These are phyloP conservation scores for Debaryomyces fabryi DNA, from an alignment of 1,139 yeast species.

Conservation along the genomic window DNA sequence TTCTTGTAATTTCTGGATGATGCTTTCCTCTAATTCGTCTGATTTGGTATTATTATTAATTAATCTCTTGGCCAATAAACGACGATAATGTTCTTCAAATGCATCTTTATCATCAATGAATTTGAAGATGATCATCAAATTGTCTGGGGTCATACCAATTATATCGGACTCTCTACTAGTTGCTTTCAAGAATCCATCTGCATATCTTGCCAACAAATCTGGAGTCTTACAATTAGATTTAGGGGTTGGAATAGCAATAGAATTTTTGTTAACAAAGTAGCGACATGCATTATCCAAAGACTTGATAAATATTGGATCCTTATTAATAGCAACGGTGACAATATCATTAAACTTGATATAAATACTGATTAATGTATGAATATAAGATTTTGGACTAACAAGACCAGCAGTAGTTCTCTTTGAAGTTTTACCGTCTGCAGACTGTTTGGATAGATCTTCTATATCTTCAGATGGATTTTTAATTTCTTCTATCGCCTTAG, in stretches of 20 bases:
- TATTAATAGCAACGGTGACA: slow-evolving; percentile 70
- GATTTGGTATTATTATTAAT: slow-evolving; percentile 84
- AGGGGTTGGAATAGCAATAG: slow-evolving; percentile 69
- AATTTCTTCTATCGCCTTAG: slow-evolving; percentile 66
- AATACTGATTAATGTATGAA: slow-evolving; percentile 72
- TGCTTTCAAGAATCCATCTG: slow-evolving; percentile 81
- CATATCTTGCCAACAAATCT: slow-evolving; percentile 85
- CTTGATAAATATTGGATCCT: slow-evolving; percentile 78
- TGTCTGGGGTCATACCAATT: slow-evolving; percentile 76
- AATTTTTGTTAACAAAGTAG: slow-evolving; percentile 78
- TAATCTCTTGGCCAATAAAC: slow-evolving; percentile 84
- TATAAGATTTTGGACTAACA: slow-evolving; percentile 77
- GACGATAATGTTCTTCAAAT: slow-evolving; percentile 90
- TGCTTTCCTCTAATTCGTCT: slow-evolving; percentile 81
- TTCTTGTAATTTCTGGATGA: slow-evolving; percentile 84
- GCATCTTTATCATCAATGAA: slow-evolving; percentile 94
- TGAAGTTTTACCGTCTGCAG: slow-evolving; percentile 17
- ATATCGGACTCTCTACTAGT: slow-evolving; percentile 71
- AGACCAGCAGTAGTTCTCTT: slow-evolving; percentile 30
- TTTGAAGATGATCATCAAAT: slow-evolving; percentile 84
- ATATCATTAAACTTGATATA: slow-evolving; percentile 68
- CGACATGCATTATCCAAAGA: slow-evolving; percentile 91
- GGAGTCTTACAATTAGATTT: slow-evolving; percentile 69
- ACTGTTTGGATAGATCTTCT: slow-evolving; percentile 18
- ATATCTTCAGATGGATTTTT: slow-evolving; percentile 49